Base-by-base conservation (phyloP, 106 monocot species). In the Apostasia shenzhenica region DNA sequence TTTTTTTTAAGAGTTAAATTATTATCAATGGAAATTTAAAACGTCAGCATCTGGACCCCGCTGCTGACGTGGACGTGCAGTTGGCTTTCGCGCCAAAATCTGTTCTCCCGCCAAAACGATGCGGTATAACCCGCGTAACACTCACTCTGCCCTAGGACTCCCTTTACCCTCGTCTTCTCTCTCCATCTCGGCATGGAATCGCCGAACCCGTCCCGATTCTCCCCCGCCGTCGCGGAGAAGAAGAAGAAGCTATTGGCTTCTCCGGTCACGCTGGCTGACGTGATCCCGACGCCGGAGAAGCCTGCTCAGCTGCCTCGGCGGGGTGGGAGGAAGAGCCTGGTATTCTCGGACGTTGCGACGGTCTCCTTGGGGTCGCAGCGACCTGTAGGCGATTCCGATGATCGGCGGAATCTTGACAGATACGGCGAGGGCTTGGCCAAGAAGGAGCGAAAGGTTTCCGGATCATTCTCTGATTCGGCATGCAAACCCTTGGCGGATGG, bases 251-350 rank as follows among this genome's bases (percentile, higher is more conserved):
- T 4, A 4, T 45, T 63, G 12, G 6, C 50, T 1, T 38, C 59
- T 38, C 81, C 57, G 38, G 44, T 74, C 14, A 8, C 70, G 13
- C 59, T 41, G 9, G 55, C 70, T 9, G 75, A 69, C 14, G 63
- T 74, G 65, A 81, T 88, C 78, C 10, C 59, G 60, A 92, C 83
- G 13, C 88, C 83, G 37, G 85, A 85, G 83, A 93, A 81, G 79
- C 71, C 75, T 45, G 58, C 41, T 37, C 72, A 71, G 72, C 64
- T 62, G 51, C 78, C 75, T 1, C 70, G 73, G 70, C 74, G 69
- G 55, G 11, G 55, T 59, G 45, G 77, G 46, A 72, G 63, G 26
- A 46, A 71, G 14, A 71, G 67, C 57, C 67, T 89, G 1, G 81
- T 74, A 2, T 80, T 79, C 67, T 93, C 93, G 0, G 80, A 80